Evolutionary conservation across 2,329 filamentous ascomycete genomes (phyloP).

Genomic region (Alternaria angustiovoidea): DNA sequence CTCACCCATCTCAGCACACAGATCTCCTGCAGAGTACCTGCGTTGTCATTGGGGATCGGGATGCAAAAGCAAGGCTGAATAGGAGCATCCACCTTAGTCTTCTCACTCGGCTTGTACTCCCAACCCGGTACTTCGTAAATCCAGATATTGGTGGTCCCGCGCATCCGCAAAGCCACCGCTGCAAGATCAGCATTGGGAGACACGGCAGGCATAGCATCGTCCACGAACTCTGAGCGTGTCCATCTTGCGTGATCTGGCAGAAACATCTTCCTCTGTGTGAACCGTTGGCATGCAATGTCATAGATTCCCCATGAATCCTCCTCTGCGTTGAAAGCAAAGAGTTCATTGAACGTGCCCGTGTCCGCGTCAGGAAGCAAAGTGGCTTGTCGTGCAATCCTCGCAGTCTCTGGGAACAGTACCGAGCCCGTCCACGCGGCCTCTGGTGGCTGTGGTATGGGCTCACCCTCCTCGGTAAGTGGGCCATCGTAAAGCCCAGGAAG

Average conservation of each 20-base stretch:
- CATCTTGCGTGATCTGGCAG: constrained; percentile 49
- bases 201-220: constrained; percentile 52
- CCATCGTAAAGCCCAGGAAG: constrained; percentile 51
- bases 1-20: constrained; percentile 49
- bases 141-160: constrained; percentile 51
- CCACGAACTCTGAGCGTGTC: constrained; percentile 50
- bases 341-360: constrained; percentile 50
- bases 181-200: constrained; percentile 50
- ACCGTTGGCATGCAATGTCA: constrained; percentile 49
- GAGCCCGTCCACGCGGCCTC: constrained; percentile 51
- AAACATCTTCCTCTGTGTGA: constrained; percentile 51
- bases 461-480: constrained; percentile 52
- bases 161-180: constrained; percentile 50
- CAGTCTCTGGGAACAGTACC: constrained; percentile 53
- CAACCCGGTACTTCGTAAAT: constrained; percentile 50
- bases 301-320: constrained; percentile 53
- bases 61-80: constrained; percentile 51
- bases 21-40: constrained; percentile 47
- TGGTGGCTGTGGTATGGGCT: constrained; percentile 46
- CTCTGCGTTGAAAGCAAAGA: constrained; percentile 53
- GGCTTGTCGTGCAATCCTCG: constrained; percentile 49
- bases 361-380: constrained; percentile 50
- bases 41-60: constrained; percentile 43
- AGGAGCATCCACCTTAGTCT: constrained; percentile 38
- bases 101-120: constrained; percentile 41